Conservation (phyloP, 805 yeast species). For the Brettanomyces nanus region DNA sequence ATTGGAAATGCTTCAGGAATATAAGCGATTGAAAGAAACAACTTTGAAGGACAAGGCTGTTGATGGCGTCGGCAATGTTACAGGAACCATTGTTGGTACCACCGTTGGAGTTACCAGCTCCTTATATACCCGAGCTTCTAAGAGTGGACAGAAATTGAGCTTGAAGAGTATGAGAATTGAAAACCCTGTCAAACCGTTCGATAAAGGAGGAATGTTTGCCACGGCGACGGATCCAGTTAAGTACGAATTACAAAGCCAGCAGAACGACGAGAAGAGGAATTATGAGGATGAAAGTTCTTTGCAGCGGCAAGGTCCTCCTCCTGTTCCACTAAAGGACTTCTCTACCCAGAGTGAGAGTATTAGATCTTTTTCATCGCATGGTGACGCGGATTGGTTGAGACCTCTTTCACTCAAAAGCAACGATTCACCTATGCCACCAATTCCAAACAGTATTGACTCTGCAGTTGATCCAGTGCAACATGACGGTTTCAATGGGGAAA, state of each 20-base stretch:
- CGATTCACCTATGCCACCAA: slow-evolving; percentile 1
- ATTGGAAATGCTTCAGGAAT: slow-evolving; percentile 28
- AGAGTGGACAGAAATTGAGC: slow-evolving; percentile 21
- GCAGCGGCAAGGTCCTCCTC: background rate
- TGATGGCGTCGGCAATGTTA: slow-evolving; percentile 15
- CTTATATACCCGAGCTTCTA: slow-evolving; percentile 24
- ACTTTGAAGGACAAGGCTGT: slow-evolving; percentile 27
- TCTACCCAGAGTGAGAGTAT: background rate
- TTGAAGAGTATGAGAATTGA: slow-evolving; percentile 20
- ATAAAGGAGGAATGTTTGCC: slow-evolving; percentile 26
- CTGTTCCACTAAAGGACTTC: background rate
- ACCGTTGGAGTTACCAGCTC: slow-evolving; percentile 24
- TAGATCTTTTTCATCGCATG: background rate
- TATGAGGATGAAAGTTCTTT: background rate
- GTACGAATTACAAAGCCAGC: slow-evolving; percentile 5
- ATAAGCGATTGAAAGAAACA: slow-evolving; percentile 30
- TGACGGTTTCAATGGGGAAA: background rate
- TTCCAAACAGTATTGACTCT: background rate
- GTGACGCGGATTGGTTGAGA: slow-evolving; percentile 13
- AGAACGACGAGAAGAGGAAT: background rate
- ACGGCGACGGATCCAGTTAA: slow-evolving; percentile 24
- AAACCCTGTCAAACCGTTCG: slow-evolving; percentile 28
- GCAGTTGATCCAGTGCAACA: background rate
- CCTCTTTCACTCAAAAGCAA: slow-evolving; percentile 8
- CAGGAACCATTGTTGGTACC: slow-evolving; percentile 21